phyloP scores from a whole-genome alignment of 23 red algal genomes.

The Cyanidioschyzon merolae region DNA sequence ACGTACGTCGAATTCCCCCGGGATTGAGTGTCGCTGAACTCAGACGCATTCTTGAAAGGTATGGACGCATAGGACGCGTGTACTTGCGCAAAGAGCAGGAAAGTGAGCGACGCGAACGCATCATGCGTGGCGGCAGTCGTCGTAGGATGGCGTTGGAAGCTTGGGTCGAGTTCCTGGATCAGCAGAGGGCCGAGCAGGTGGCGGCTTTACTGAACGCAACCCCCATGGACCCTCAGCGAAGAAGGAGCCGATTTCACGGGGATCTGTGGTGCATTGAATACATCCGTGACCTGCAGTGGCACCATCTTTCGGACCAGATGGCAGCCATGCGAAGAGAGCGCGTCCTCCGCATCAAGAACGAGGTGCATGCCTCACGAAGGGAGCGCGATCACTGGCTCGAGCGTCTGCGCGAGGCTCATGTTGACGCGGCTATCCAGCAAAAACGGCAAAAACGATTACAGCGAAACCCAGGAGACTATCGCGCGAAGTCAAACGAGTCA shows the following conservation, averaged over 20 bases:
- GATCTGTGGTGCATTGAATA: conserved; percentile 4
- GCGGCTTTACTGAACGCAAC: neutral
- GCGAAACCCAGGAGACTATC: too few species aligned
- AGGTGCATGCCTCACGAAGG: neutral
- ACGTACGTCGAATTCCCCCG: conserved; percentile 4
- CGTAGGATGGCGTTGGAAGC: neutral
- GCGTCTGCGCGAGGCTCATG: neutral
- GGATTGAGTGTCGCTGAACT: neutral
- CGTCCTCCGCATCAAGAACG: conserved; percentile 13
- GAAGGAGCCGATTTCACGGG: neutral
- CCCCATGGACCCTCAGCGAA: neutral
- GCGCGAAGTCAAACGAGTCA: too few species aligned
- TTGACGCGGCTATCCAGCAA: neutral
- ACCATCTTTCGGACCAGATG: conserved; percentile 11
- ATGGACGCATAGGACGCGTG: neutral
- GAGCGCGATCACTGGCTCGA: conserved; percentile 8
- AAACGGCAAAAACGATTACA: neutral
- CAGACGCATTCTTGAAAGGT: neutral
- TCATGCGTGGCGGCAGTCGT: neutral
- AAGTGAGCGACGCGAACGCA: neutral
- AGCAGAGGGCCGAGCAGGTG: neutral
- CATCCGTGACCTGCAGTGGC: conserved; percentile 8
- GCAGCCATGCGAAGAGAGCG: neutral
- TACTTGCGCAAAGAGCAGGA: neutral
- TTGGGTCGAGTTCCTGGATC: conserved; percentile 16